Conservation (phyloP, 352 stramenopile genomes). For the Globisporangium okanoganense region DNA sequence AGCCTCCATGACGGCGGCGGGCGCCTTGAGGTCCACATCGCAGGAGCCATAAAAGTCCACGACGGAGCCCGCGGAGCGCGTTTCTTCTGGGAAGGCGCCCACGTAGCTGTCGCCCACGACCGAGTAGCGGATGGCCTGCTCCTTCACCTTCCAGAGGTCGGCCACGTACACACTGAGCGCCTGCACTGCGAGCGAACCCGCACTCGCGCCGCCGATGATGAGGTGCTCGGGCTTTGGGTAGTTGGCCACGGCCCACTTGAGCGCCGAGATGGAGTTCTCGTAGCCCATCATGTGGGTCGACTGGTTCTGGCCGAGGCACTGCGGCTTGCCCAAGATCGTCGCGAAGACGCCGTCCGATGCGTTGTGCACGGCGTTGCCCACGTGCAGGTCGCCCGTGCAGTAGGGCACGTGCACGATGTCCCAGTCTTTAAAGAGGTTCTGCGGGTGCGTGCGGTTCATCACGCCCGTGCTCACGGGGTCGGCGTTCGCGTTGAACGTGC, state of each 20-base stretch:
- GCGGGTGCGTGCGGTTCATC: constrained; percentile 38
- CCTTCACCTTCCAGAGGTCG: constrained; percentile 43
- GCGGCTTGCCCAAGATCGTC: constrained; percentile 13
- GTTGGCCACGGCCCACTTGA: constrained; percentile 58
- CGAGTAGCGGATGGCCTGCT: constrained; percentile 29
- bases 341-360: constrained; percentile 12
- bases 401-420: constrained; percentile 71
- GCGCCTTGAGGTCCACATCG: constrained; percentile 25
- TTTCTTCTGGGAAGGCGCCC: constrained; percentile 26
- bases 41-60: constrained; percentile 36
- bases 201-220: constrained; percentile 48
- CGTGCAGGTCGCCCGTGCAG: constrained; percentile 67
- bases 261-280: constrained; percentile 53
- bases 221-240: constrained; percentile 51
- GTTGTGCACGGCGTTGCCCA: constrained; percentile 31
- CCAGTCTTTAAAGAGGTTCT: constrained; percentile 69
- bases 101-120: constrained; percentile 43
- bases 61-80: constrained; percentile 13
- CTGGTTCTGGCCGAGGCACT: constrained; percentile 33
- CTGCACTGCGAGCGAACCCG: constrained; percentile 49
- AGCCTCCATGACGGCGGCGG: constrained; percentile 7
- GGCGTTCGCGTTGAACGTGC: constrained; percentile 33
- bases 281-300: constrained; percentile 58
- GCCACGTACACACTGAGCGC: constrained; percentile 33
- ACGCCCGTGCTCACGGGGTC: constrained; percentile 39